Percentiles rank a stretch among this genome's conserved stretches.
phyloP scores from a whole-genome alignment of 352 stramenopile species.

The Phytophthora cryptogea region DNA sequence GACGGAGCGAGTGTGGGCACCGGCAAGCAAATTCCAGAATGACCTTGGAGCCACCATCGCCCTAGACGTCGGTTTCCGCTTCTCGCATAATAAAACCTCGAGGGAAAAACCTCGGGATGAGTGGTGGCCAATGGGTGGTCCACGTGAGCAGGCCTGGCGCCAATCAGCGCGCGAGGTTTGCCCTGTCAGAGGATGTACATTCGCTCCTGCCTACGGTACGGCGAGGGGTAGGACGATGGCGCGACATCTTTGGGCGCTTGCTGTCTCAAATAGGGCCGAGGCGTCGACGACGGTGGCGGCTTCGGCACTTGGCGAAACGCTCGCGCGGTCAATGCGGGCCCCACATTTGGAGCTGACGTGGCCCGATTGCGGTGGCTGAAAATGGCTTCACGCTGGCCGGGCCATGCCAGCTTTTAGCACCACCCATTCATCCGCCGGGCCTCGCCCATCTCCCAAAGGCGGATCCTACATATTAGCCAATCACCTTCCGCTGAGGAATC shows the following conservation, averaged over 20 bases:
- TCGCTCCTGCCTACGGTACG: background rate
- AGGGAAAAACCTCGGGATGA: constrained; percentile 34
- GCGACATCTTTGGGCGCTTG: background rate
- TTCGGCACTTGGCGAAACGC: background rate
- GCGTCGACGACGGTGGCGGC: background rate
- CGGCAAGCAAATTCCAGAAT: constrained; percentile 65
- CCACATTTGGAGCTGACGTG: constrained; percentile 1
- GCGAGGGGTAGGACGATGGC: background rate
- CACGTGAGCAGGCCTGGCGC: background rate
- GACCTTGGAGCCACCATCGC: constrained; percentile 14
- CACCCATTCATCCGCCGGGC: constrained; percentile 12
- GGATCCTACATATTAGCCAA: constrained; percentile 8
- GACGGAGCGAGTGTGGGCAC: constrained; percentile 13
- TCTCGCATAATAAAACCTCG: constrained; percentile 33
- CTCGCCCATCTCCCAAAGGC: constrained; percentile 7
- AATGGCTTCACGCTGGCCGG: constrained; percentile 14
- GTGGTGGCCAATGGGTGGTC: constrained; percentile 36
- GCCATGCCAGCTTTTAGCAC: constrained; percentile 19
- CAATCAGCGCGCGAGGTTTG: constrained; percentile 2
- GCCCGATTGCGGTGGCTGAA: background rate
- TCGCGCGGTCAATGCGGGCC: background rate
- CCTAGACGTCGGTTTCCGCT: constrained; percentile 7
- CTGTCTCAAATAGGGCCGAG: too few relatives aligned
- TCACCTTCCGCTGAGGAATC: background rate
- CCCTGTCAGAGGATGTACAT: constrained; percentile 12